Conservation (phyloP, 768 basidiomycete species). For the Russula compacta region DNA sequence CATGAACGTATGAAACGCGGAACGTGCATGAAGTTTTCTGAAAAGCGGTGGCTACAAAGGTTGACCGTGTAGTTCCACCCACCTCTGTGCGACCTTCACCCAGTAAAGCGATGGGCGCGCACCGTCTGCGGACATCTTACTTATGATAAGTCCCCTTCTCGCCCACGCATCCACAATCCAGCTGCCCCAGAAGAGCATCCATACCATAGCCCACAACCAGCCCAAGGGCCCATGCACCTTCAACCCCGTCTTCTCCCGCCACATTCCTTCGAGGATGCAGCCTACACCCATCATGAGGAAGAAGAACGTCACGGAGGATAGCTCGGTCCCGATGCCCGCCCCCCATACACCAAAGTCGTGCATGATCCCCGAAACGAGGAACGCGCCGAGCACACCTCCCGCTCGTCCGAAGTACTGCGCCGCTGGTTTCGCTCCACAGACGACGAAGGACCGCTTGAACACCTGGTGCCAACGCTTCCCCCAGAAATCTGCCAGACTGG, state of each 20-base stretch:
- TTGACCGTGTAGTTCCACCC: conserved; percentile 15
- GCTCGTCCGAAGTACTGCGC: conserved; percentile 6
- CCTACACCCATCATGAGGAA: conserved; percentile 19
- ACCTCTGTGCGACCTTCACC: conserved; percentile 15
- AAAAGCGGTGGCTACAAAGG: background rate
- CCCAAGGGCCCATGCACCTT: conserved; percentile 15
- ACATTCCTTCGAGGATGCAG: conserved; percentile 10
- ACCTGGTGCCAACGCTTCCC: conserved; percentile 58
- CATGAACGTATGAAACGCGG: background rate
- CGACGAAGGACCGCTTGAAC: conserved; percentile 49
- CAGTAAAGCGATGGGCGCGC: conserved; percentile 16
- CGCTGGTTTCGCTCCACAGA: conserved; percentile 38
- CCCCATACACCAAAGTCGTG: conserved; percentile 18
- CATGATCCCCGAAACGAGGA: conserved; percentile 19
- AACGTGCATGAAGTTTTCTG: background rate
- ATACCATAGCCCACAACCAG: conserved; percentile 14
- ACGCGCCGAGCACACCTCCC: conserved; percentile 15
- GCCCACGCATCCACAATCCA: conserved; percentile 17
- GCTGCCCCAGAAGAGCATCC: conserved; percentile 14
- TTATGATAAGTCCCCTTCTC: conserved; percentile 15
- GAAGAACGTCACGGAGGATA: conserved; percentile 14
- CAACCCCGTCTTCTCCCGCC: conserved; percentile 1
- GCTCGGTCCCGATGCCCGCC: conserved; percentile 4
- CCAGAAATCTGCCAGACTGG: conserved; percentile 59
- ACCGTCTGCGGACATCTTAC: conserved; percentile 10